Base-by-base conservation (phyloP, 116 monocot species). In the Posidonia oceanica region DNA sequence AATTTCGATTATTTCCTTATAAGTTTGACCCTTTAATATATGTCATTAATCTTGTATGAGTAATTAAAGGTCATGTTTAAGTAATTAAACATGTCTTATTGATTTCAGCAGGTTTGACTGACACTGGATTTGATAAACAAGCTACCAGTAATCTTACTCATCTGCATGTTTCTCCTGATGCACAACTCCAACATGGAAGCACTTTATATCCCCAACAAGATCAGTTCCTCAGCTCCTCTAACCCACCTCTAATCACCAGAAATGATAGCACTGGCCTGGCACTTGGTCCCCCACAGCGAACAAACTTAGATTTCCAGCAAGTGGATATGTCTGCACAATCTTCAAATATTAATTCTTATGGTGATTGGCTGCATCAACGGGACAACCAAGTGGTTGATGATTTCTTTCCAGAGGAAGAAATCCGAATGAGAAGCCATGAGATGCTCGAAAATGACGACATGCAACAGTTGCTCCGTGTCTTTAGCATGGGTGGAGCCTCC, bases 391-490 rank as follows among this genome's bases (percentile, higher is more conserved):
- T 64, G 37, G 72, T 67, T 14, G 83, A 82, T 39, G 86, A 89
- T 20, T 85, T 73, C 71, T 70, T 87, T 20, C 64, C 88, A 1
- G 90, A 89, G 84, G 94, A 93, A 56, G 93, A 89, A 22, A 94
- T 94, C 55, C 81, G 94, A 16, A 83, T 81, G 87, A 77, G 87
- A 68, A 94, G 94, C 76, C 89, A 94, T 52, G 85, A 94, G 68
- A 87, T 94, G 71, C 75, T 94, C 1, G 89, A 94, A 63, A 87
- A 94, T 64, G 89, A 93, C 4, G 93, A 93, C 52, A 93, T 93
- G 89, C 93, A 93, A 20, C 79, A 93, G 2, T 61, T 89, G 56
- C 84, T 94, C 7, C 85, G 85, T 37, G 76, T 89, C 20, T 80
- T 94, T 58, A 83, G 76, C 81, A 87, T 86, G 89, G 89, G 83